These are phyloP conservation scores for Orychophragmus violaceus DNA, from an alignment of 345 rosid genomes.

Conservation along the genomic window DNA sequence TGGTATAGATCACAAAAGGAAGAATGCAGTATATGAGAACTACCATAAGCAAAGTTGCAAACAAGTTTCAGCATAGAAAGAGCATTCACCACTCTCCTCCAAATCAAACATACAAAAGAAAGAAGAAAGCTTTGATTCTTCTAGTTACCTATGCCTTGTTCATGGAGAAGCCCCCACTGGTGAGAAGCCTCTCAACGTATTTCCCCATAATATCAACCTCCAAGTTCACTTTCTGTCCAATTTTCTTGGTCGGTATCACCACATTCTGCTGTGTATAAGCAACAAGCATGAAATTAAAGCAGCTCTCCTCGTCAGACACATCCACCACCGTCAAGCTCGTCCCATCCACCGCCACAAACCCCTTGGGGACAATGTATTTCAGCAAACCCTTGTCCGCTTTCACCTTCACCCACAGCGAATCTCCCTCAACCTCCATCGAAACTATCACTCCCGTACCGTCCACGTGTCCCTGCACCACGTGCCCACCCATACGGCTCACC, in stretches of 20 bases:
- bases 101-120: neutral
- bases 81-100: neutral
- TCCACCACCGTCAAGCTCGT: conserved; percentile 88
- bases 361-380: conserved; percentile 75
- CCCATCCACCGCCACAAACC: conserved; percentile 83
- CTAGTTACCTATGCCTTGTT: conserved; percentile 10
- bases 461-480: conserved; percentile 92
- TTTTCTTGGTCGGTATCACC: conserved; percentile 60
- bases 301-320: conserved; percentile 65
- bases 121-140: neutral
- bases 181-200: conserved; percentile 83
- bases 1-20: neutral
- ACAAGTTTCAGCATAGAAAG: neutral
- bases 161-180: conserved; percentile 35
- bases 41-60: neutral
- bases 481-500: conserved; percentile 74
- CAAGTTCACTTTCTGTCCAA: conserved; percentile 79
- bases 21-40: neutral
- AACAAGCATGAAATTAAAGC: conserved; percentile 81
- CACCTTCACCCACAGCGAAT: conserved; percentile 83
- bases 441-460: conserved; percentile 84
- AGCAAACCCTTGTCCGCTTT: conserved; percentile 42
- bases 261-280: conserved; percentile 73
- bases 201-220: conserved; percentile 94
- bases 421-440: conserved; percentile 51